Percentiles rank a stretch among this genome's conserved stretches.
Evolutionary conservation across 805 yeast species (phyloP).

Genomic region (Teunomyces panamensis): DNA sequence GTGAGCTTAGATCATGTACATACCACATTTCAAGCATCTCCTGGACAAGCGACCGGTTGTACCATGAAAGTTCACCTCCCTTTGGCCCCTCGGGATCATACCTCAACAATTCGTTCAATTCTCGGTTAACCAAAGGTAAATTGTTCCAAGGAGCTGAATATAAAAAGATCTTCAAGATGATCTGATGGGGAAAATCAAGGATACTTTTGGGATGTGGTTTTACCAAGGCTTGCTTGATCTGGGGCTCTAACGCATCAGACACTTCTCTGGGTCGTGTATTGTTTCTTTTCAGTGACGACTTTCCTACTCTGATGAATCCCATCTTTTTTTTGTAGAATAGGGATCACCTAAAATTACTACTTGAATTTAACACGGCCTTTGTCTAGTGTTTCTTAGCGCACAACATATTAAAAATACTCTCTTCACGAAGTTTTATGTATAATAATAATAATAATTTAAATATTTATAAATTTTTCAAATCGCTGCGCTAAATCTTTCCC

Average conservation of each 20-base stretch:
- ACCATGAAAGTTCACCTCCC: slow-evolving; percentile 18
- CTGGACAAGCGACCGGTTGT: slow-evolving; percentile 14
- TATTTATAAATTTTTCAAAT: background rate
- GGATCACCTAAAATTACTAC: too few relatives aligned
- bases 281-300: slow-evolving; percentile 13
- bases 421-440: background rate
- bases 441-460: background rate
- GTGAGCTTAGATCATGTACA: slow-evolving; percentile 17
- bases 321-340: background rate
- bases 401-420: too few relatives aligned
- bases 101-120: slow-evolving; percentile 20
- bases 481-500: slow-evolving; percentile 15
- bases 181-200: slow-evolving; percentile 38
- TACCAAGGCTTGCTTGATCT: background rate
- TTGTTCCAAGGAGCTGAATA: slow-evolving; percentile 30
- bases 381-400: too few relatives aligned
- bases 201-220: background rate
- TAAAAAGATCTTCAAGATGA: slow-evolving; percentile 38
- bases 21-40: slow-evolving; percentile 23
- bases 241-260: background rate
- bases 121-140: slow-evolving; percentile 28
- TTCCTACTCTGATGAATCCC: slow-evolving; percentile 28
- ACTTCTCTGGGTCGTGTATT: background rate
- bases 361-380: too few relatives aligned
- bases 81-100: slow-evolving; percentile 18